phyloP scores from a whole-genome alignment of 108 stramenopile genomes.

The Nannochloropsis gaditana region DNA sequence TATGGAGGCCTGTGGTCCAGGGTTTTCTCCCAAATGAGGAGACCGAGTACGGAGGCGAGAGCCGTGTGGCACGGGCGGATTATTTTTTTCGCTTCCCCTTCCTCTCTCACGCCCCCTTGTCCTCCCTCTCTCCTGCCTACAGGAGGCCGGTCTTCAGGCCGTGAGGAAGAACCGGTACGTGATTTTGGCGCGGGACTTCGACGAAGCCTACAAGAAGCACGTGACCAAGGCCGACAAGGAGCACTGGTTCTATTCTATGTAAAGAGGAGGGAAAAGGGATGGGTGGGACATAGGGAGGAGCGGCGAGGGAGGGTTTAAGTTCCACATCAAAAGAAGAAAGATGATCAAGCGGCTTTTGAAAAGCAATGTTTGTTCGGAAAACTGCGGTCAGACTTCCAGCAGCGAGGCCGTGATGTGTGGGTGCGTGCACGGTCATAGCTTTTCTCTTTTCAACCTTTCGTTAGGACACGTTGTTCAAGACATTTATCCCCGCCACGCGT shows the following conservation, averaged over 20 bases:
- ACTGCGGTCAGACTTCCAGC: too few species aligned
- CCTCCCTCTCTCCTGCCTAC: conserved; percentile 28
- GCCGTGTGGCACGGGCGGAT: too few species aligned
- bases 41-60: too few species aligned
- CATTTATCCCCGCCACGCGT: too few species aligned
- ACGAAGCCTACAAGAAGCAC: conserved; percentile 96
- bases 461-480: too few species aligned
- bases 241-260: conserved; percentile 77
- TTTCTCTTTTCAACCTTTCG: too few species aligned
- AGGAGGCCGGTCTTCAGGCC: conserved; percentile 94
- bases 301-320: not conserved
- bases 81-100: not conserved
- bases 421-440: too few species aligned
- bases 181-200: conserved; percentile 94
- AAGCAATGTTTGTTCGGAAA: not conserved
- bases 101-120: not conserved
- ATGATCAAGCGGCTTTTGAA: not conserved
- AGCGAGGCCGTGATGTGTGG: too few species aligned
- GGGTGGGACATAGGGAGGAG: not conserved
- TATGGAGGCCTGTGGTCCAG: not conserved
- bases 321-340: not conserved
- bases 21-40: not conserved
- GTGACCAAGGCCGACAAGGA: conserved; percentile 95
- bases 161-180: conserved; percentile 98
- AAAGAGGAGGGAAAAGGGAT: conserved; percentile 30